Base-by-base conservation (phyloP, 1,284 basidiomycete species). In the Cronartium quercuum region DNA sequence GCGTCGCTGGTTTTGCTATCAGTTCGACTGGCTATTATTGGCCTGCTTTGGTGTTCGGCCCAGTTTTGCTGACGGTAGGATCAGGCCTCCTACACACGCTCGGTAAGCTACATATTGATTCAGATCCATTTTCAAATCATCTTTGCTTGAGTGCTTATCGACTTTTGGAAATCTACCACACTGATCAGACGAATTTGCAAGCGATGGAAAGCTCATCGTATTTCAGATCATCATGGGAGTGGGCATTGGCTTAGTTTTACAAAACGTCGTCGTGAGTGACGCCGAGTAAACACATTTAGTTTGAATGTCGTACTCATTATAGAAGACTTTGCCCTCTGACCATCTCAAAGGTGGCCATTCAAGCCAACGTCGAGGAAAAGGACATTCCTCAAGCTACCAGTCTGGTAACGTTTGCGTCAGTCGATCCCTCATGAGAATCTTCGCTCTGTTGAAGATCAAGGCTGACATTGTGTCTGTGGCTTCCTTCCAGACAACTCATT, bases 381-480 rank as follows among this genome's bases (percentile, higher is more conserved):
- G 51, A 57, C 29, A 29, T 57, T 57, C 51, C 51, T 57, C 51
- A 57, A 57, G 51, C 51, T 21, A 57, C 51, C 51, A 57, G 51
- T 57, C 21, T 57, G 51, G 51, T 57, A n/a, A 57, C 51, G n/a
- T 57, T 57, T 7, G 51, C 51, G 51, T 57, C 7, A 21, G 51
- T 29, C 29, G 29, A 29, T 29, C 2, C 29, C 29, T 29, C 29
- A 29, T 29, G 1, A 29, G 29, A 29, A 29, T 29, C 2, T 29
- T 29, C 51, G 29, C 51, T 55, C 18, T 57, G 21, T 21, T 29
- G 9, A 24, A 10, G n/a, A 10, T 57, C 51, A 57, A 5, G 51
- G 51, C 51, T 57, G 9, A 57, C 34, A 9, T 21, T 29, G 9
- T 57, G 51, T 57, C 51, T 57, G 21, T 57, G 9, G 1, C 21